Conservation (phyloP, 169 alveolate species). For the Cryptosporidium viatorum region DNA sequence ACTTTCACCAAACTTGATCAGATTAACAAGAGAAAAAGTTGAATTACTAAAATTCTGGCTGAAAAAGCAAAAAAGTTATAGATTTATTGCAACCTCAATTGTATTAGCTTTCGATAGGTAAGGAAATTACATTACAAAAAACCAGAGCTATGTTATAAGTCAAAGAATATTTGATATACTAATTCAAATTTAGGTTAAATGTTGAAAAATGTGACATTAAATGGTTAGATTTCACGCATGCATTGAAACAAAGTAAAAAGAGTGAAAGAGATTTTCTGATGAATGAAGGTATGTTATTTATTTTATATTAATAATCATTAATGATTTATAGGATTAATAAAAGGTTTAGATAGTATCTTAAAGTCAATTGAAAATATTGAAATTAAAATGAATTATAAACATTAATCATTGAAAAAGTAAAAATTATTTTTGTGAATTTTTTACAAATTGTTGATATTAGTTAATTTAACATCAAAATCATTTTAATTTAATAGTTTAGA, state of each 20-base stretch:
- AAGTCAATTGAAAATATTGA: slow-evolving; percentile 7
- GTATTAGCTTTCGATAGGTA: slow-evolving; percentile 66
- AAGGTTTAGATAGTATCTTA: slow-evolving; percentile 26
- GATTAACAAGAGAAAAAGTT: slow-evolving; percentile 14
- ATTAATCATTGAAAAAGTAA: neutral
- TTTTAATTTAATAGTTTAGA: too few relatives aligned
- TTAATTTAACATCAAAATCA: too few relatives aligned
- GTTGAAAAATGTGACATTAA: slow-evolving; percentile 55
- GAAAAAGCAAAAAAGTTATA: slow-evolving; percentile 24
- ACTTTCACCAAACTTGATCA: slow-evolving; percentile 1
- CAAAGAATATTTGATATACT: neutral
- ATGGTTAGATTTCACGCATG: slow-evolving; percentile 69
- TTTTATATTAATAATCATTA: neutral
- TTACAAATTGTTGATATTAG: too few relatives aligned
- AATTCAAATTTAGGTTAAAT: slow-evolving; percentile 7
- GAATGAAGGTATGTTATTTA: slow-evolving; percentile 13
- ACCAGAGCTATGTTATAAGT: neutral
- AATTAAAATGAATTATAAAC: neutral
- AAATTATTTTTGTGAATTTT: too few relatives aligned
- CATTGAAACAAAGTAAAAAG: slow-evolving; percentile 1
- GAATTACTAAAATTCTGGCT: slow-evolving; percentile 19
- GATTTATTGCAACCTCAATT: slow-evolving; percentile 54
- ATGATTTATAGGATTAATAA: neutral
- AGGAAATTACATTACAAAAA: neutral
- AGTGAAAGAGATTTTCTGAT: neutral